These are phyloP conservation scores for Xylaria venustula DNA, from an alignment of 495 filamentous ascomycete species.

Conservation along the genomic window DNA sequence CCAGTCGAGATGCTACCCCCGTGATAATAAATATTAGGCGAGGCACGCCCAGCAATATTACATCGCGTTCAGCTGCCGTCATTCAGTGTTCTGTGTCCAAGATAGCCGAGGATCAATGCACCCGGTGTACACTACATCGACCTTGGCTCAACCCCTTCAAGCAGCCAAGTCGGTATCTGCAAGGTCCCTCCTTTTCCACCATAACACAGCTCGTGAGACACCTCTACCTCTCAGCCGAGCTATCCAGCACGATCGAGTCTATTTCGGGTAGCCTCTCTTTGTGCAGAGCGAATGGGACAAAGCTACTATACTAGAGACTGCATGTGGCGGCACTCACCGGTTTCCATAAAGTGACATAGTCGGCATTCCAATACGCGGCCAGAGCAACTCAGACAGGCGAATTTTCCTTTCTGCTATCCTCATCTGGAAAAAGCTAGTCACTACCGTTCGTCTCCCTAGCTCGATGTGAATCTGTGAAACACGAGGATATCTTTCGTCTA, in stretches of 20 bases:
- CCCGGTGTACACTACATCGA: background rate
- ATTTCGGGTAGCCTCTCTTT: background rate
- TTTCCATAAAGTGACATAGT: background rate
- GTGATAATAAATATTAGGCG: background rate
- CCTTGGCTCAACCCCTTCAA: background rate
- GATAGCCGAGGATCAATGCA: background rate
- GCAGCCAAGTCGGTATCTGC: conserved; percentile 13
- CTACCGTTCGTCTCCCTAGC: background rate
- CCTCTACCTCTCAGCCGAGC: background rate
- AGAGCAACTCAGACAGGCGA: background rate
- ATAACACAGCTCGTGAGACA: background rate
- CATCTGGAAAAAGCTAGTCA: background rate
- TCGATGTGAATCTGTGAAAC: conserved; percentile 1
- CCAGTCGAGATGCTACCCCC: background rate
- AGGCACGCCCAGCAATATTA: background rate
- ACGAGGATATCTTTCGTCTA: background rate
- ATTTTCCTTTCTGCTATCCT: background rate
- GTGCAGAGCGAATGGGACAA: background rate
- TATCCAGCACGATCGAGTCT: background rate
- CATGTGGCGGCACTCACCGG: background rate
- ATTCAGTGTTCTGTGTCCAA: background rate
- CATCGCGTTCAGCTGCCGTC: conserved; percentile 2
- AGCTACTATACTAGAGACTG: background rate
- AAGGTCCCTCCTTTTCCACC: conserved; percentile 4
- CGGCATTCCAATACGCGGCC: no score